Percentiles rank a stretch among this genome's conserved stretches.
These are phyloP conservation scores for Marsdenia floribunda DNA, from an alignment of 257 asterid species.

Conservation along the genomic window DNA sequence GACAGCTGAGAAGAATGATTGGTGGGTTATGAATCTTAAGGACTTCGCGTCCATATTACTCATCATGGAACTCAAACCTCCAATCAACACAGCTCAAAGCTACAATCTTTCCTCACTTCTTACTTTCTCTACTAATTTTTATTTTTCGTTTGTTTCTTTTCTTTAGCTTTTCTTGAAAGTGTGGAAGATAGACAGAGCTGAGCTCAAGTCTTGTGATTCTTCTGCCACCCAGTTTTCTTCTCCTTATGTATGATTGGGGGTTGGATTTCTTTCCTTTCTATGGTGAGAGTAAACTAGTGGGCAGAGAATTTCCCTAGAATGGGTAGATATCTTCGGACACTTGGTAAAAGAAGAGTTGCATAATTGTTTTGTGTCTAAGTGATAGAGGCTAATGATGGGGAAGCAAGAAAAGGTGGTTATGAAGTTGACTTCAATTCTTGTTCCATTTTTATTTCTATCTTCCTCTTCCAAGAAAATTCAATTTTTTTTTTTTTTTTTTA, in stretches of 20 bases:
- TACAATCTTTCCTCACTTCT: slow-evolving; percentile 15
- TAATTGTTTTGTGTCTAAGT: not conserved
- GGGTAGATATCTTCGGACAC: not conserved
- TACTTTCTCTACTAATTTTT: not conserved
- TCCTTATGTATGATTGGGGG: not conserved
- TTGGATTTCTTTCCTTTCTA: not conserved
- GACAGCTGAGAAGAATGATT: slow-evolving; percentile 71
- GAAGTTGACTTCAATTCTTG: not conserved
- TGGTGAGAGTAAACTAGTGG: not conserved
- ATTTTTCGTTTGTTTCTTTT: too few species aligned
- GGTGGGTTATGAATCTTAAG: slow-evolving; percentile 75
- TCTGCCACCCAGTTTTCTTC: not conserved
- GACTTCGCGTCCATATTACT: slow-evolving; percentile 68
- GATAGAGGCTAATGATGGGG: not conserved
- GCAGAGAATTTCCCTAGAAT: not conserved
- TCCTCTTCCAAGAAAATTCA: too few species aligned
- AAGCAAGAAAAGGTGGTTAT: not conserved
- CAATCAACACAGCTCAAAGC: slow-evolving; percentile 8
- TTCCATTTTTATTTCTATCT: too few species aligned
- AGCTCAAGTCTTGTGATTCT: not conserved
- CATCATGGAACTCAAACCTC: slow-evolving; percentile 12
- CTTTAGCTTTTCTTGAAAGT: not conserved
- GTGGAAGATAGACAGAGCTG: slow-evolving; percentile 1
- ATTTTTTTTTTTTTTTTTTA: too few species aligned
- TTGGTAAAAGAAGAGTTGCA: not conserved